Evolutionary conservation across 2,329 filamentous ascomycete species (phyloP).

Genomic region (Phyllosticta paracitricarpa): DNA sequence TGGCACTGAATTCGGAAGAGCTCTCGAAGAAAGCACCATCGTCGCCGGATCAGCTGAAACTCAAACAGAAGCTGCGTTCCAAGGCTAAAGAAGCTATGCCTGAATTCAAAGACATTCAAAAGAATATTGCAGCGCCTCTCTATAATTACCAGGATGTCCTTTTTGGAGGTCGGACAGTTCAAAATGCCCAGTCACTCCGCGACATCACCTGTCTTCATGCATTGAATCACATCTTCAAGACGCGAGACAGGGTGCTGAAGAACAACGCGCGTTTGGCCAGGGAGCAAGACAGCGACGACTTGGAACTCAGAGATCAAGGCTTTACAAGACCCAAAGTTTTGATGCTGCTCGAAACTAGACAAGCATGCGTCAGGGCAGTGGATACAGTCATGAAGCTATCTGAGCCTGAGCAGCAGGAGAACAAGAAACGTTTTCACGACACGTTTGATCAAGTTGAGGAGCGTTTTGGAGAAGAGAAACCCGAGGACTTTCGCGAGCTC

Average conservation of each 20-base stretch:
- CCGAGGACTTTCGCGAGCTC: slow-evolving; percentile 77
- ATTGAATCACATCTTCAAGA: slow-evolving; percentile 89
- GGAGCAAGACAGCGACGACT: slow-evolving; percentile 48
- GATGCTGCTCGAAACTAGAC: slow-evolving; percentile 78
- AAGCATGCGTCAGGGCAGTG: slow-evolving; percentile 71
- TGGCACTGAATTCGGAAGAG: slow-evolving; percentile 15
- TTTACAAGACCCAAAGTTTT: slow-evolving; percentile 92
- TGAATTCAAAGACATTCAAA: slow-evolving; percentile 52
- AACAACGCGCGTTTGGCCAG: slow-evolving; percentile 74
- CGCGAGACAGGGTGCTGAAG: slow-evolving; percentile 82
- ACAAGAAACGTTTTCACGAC: slow-evolving; percentile 85
- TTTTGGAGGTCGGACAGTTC: slow-evolving; percentile 59
- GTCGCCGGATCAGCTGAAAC: slow-evolving; percentile 19
- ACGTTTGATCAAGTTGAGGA: slow-evolving; percentile 62
- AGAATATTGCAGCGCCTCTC: slow-evolving; percentile 57
- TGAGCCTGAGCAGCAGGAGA: slow-evolving; percentile 84
- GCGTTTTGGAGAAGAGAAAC: slow-evolving; percentile 61
- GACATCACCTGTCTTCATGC: slow-evolving; percentile 71
- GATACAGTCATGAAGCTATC: slow-evolving; percentile 67
- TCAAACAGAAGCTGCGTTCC: slow-evolving; percentile 24
- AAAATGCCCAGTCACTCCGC: slow-evolving; percentile 59
- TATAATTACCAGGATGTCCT: slow-evolving; percentile 78
- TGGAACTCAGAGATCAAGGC: slow-evolving; percentile 82
- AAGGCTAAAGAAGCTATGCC: slow-evolving; percentile 24
- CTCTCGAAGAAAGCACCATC: slow-evolving; percentile 16